Conservation (phyloP, 2,329 filamentous ascomycete genomes). For the Knoxdaviesia proteae region DNA sequence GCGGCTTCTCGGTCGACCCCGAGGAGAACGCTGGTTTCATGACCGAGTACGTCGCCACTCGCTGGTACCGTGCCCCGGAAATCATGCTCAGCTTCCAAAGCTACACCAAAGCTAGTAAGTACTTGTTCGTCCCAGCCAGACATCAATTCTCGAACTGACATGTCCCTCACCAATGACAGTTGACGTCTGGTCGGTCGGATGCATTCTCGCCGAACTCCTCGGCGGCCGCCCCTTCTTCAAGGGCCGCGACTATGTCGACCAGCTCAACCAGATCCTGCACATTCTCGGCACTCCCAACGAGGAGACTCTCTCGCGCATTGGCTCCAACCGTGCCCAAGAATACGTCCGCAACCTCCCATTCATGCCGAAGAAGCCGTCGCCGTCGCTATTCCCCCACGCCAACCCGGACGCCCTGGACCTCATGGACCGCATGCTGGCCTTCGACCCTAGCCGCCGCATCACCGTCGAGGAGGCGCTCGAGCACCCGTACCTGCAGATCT, state of each 20-base stretch:
- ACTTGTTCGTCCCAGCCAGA: neutral
- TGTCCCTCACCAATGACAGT: constrained; percentile 30
- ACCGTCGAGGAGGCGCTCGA: constrained; percentile 88
- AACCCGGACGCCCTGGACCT: constrained; percentile 93
- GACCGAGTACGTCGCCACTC: constrained; percentile 96
- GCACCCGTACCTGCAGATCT: constrained; percentile 91
- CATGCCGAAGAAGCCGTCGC: constrained; percentile 88
- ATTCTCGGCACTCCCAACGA: constrained; percentile 94
- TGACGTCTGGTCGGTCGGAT: constrained; percentile 97
- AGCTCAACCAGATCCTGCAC: constrained; percentile 97
- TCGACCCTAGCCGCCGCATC: constrained; percentile 85
- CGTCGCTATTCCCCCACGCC: constrained; percentile 72
- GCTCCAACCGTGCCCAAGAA: constrained; percentile 86
- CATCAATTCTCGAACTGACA: neutral
- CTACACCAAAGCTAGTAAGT: constrained; percentile 99
- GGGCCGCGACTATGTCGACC: constrained; percentile 95
- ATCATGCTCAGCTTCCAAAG: constrained; percentile 99
- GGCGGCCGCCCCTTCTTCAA: constrained; percentile 98
- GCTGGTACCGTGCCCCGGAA: constrained; percentile 88
- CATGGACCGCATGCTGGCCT: constrained; percentile 90
- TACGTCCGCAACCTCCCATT: constrained; percentile 91
- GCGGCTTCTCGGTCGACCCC: constrained; percentile 91
- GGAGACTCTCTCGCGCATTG: constrained; percentile 81
- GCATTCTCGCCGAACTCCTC: constrained; percentile 87
- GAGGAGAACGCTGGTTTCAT: constrained; percentile 98